Evolutionary conservation across 345 rosid species (phyloP).

Genomic region (Nephelium lappaceum): DNA sequence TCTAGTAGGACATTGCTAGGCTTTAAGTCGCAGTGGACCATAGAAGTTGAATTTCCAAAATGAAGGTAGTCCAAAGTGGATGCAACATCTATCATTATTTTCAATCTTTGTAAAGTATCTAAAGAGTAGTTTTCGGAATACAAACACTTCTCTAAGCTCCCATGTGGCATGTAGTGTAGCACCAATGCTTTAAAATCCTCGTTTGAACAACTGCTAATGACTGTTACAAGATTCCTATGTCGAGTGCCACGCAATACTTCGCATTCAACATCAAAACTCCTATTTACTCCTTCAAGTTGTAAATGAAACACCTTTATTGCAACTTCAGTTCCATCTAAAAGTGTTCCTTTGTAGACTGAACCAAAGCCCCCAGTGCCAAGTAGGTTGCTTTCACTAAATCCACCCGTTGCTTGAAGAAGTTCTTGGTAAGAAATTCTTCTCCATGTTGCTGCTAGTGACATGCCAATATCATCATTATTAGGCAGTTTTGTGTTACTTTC

Average conservation of each 20-base stretch:
- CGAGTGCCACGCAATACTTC: neutral
- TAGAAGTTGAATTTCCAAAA: neutral
- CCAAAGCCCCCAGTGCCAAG: neutral
- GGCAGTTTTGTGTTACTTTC: neutral
- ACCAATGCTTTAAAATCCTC: constrained; percentile 2
- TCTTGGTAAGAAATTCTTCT: constrained; percentile 17
- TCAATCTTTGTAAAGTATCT: neutral
- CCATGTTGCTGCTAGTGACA: neutral
- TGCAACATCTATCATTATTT: neutral
- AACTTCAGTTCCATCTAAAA: neutral
- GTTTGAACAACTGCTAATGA: neutral
- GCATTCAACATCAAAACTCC: neutral
- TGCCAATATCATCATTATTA: neutral
- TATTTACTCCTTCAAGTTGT: neutral
- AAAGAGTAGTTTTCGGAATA: neutral
- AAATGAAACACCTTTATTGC: neutral
- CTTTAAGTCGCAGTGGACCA: neutral
- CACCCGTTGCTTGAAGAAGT: neutral
- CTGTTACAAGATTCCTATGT: neutral
- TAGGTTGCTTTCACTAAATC: constrained; percentile 8
- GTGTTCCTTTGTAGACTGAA: neutral
- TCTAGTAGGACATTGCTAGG: neutral
- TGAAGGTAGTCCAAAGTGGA: neutral
- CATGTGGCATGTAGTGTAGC: constrained; percentile 8
- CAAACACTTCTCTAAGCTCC: constrained; percentile 10